Evolutionary conservation across 768 basidiomycete species (phyloP), one percentile per base, ranked within the genome.

Genomic region (Mycena floridula): DNA sequence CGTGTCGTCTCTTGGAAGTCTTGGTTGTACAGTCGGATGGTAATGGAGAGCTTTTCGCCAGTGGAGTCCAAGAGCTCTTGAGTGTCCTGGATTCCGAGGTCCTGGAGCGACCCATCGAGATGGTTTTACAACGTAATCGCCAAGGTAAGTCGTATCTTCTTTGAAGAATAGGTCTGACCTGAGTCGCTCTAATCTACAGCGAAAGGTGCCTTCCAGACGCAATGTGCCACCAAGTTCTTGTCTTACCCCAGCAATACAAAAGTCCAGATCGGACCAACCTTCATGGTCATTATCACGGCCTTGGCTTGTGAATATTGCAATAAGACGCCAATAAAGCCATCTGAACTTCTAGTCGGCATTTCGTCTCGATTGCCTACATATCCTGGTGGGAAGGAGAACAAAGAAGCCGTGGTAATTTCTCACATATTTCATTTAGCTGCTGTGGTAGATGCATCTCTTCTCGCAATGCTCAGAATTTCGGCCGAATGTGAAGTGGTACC

Each of bases 381-480:
- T 52, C 54, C 68, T 40, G 56, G 82, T 81, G 50, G 55, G 76
- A 60, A 35, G n/a, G n/a, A n/a, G n/a, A n/a, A n/a, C n/a, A n/a
- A n/a, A n/a, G n/a, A n/a, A n/a, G n/a, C n/a, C n/a, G 16, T 15
- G 15, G 22, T 7, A 40, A 6, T 18, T 43, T 26, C 41, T 37
- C 35, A 45, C 42, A 22, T 35, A 5, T 28, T 21, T 26, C 37
- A n/a, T 32, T 36, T 49, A 90, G 88, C 74, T 25, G 67, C 81
- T 23, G 76, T 90, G 7, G 84, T 86, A 56, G 89, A 92, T 46
- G 79, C 79, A 4, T 79, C 78, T 48, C 61, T 92, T 24, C 57
- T 90, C 25, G 72, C 81, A 3, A 85, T 91, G 81, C 61, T 89
- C 26, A 73, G 86, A 43, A 50, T 89, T 24, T 68, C 74, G 40